These are phyloP conservation scores for Penicillium tannophilum DNA, from an alignment of 495 filamentous ascomycete genomes.

Conservation along the genomic window DNA sequence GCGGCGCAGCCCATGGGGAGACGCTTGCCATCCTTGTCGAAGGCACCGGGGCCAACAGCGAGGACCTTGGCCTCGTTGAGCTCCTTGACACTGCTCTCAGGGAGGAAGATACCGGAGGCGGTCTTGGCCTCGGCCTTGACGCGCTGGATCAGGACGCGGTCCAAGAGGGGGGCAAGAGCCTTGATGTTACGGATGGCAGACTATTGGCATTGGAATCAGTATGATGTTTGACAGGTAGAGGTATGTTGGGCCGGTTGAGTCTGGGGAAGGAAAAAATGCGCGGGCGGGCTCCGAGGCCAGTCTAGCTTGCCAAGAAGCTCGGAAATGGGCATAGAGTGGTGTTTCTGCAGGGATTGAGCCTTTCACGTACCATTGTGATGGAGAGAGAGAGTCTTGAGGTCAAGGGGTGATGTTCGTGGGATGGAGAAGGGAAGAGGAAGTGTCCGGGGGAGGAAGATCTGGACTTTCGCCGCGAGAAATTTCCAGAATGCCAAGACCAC, in stretches of 20 bases:
- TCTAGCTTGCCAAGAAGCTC: constrained; percentile 8
- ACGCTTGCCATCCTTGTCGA: constrained; percentile 87
- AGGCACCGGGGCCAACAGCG: constrained; percentile 85
- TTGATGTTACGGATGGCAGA: constrained; percentile 90
- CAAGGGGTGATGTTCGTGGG: constrained; percentile 33
- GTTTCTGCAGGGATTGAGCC: not conserved
- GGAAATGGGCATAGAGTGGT: not conserved
- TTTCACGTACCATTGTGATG: constrained; percentile 29
- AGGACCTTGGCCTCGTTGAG: constrained; percentile 96
- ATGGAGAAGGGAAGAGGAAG: constrained; percentile 37
- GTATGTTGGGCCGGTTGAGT: constrained; percentile 5
- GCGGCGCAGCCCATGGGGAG: constrained; percentile 74
- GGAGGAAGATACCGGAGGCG: constrained; percentile 93
- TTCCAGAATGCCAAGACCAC: constrained; percentile 58
- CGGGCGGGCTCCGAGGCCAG: constrained; percentile 2
- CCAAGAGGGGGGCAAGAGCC: constrained; percentile 91
- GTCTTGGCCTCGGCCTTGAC: constrained; percentile 97
- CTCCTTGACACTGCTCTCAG: constrained; percentile 96
- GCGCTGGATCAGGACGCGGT: constrained; percentile 98
- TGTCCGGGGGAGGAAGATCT: constrained; percentile 41
- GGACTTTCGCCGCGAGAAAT: constrained; percentile 49
- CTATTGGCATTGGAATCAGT: constrained; percentile 24
- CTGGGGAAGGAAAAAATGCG: constrained; percentile 14
- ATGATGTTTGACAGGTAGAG: not conserved
- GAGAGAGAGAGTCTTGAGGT: constrained; percentile 26